phyloP scores from a whole-genome alignment of 176 grass and related monocot species.

The Pharus latifolius region DNA sequence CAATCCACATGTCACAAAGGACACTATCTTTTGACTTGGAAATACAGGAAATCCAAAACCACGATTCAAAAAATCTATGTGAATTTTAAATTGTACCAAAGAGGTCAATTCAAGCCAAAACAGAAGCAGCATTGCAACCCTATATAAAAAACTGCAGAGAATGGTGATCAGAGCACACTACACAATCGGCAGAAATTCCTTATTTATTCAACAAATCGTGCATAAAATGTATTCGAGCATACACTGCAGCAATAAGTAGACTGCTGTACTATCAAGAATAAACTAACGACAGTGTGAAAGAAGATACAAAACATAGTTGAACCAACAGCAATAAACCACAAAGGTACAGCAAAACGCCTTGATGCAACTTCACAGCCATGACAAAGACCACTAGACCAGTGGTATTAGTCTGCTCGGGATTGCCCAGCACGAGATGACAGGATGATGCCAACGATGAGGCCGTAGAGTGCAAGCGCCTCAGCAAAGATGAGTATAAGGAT shows the following conservation, averaged over 20 bases:
- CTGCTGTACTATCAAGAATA: not conserved
- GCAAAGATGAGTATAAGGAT: conserved; percentile 34
- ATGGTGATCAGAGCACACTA: not conserved
- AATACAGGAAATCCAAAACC: too few relatives aligned
- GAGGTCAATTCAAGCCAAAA: too few relatives aligned
- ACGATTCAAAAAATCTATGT: too few relatives aligned
- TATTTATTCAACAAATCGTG: conserved; percentile 3
- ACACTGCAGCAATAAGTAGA: not conserved
- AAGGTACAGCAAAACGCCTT: not conserved
- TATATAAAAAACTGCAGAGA: not conserved
- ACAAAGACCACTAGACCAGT: too few relatives aligned
- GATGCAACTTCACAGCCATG: not conserved
- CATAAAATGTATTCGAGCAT: not conserved
- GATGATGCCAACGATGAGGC: conserved; percentile 35
- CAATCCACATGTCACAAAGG: too few relatives aligned
- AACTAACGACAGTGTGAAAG: not conserved
- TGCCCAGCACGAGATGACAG: conserved; percentile 35
- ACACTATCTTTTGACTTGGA: too few relatives aligned
- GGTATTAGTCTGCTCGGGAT: conserved; percentile 22
- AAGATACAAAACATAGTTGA: not conserved
- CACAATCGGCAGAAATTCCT: not conserved
- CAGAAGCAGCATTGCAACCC: not conserved
- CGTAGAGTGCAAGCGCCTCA: conserved; percentile 35
- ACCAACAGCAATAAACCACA: not conserved
- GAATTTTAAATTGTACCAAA: too few relatives aligned